Evolutionary conservation across 2,329 filamentous ascomycete genomes (phyloP).

Genomic region (Aspergillus tubingensis): DNA sequence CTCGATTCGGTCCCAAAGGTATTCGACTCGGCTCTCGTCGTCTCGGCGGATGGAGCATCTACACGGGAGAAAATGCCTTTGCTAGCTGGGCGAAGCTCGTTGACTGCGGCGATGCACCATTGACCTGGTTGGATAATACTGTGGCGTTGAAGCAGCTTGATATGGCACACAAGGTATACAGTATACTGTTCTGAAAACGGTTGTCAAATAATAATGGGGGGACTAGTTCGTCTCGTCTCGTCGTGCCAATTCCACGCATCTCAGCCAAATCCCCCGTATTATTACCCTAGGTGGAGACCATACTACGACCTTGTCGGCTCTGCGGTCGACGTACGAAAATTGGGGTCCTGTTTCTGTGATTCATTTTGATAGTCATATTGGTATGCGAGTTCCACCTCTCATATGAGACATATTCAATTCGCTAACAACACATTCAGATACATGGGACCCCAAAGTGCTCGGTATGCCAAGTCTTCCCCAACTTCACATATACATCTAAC

Average conservation of each 20-base stretch:
- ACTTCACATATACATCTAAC: not conserved
- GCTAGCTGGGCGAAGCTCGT: constrained; percentile 54
- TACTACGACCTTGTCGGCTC: constrained; percentile 56
- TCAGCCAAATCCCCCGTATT: constrained; percentile 46
- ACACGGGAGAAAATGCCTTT: constrained; percentile 52
- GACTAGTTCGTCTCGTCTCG: constrained; percentile 46
- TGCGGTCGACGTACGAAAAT: constrained; percentile 51
- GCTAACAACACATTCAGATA: constrained; percentile 37
- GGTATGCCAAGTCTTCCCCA: constrained; percentile 50
- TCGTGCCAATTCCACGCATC: constrained; percentile 42
- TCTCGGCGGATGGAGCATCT: constrained; percentile 52
- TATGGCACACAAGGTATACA: constrained; percentile 47
- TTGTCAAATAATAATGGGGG: too few species aligned
- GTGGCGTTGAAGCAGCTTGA: constrained; percentile 57
- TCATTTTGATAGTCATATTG: constrained; percentile 58
- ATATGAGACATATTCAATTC: not conserved
- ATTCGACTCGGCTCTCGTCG: constrained; percentile 54
- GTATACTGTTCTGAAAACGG: too few species aligned
- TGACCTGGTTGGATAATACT: constrained; percentile 57
- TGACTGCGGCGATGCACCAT: constrained; percentile 58
- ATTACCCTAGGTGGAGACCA: constrained; percentile 59
- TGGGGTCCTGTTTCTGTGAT: constrained; percentile 59
- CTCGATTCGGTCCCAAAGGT: constrained; percentile 55
- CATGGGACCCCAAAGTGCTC: constrained; percentile 57
- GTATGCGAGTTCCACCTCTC: not conserved